Evolutionary conservation across 2,329 filamentous ascomycete species (phyloP), one percentile per base, ranked within the genome.

Genomic region (Paraphaeosphaeria minitans): DNA sequence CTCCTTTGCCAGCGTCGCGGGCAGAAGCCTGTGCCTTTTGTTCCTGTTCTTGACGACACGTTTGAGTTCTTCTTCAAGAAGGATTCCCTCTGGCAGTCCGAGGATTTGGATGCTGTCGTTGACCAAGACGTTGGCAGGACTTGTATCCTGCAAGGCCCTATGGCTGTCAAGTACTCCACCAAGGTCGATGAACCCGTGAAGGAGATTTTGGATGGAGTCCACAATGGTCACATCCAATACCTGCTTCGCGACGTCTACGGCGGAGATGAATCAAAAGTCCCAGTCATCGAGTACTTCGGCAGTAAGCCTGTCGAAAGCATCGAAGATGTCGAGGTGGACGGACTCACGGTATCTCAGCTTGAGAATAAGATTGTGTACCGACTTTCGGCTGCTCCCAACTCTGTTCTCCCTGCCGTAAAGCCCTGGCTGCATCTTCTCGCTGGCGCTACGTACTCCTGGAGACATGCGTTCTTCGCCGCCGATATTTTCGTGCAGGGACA

Each of bases 1-100:
- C 84, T 96, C 35, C 88, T 99, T 45, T 98, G 93, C 84, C 89
- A 95, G 80, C 89, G 93, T 39, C 91, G 90, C 49, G 90, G 89
- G 42, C 95, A 99, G 83, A 99, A 99, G 85, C 95, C 95, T 2
- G 91, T 96, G 29, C 95, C 94, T 0, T 99, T 99, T 75, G 93
- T 99, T 31, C 95, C 95, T 5, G 84, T 90, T n/a, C 84, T 99
- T 22, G 95, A 99, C 70, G 93, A 96, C 63, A 97, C 94, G 75
- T 99, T 99, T 67, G 95, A 99, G 76, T 97, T 96, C 81, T 99
- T 92, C 83, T 99, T 99, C 89, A 99, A 99, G 88, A 99, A 99
- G 83, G 95, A 99, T 78, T 99, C 95, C 1, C 85, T 99, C 8
- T 99, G 95, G 95, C 95, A 99, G 80, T 98, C 95, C 0, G 95